These are phyloP conservation scores for Dichotomopilus funicola DNA, from an alignment of 2,329 filamentous ascomycete species.

Conservation along the genomic window DNA sequence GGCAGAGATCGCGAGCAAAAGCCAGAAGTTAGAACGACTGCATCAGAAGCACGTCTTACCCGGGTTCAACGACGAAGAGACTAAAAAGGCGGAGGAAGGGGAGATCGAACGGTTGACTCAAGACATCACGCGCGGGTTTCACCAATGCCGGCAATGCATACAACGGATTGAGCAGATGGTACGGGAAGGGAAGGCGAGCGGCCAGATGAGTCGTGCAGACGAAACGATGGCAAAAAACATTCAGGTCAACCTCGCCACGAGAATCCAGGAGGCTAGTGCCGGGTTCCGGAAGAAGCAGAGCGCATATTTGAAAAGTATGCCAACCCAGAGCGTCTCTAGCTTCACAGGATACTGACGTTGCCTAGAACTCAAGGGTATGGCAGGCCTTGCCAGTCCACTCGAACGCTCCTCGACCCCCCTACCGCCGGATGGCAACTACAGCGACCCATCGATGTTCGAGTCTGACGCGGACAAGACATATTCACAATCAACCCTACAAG, in stretches of 20 bases:
- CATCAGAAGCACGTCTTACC: conserved; percentile 97
- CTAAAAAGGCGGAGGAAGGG: conserved; percentile 77
- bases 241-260: conserved; percentile 79
- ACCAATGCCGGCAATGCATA: conserved; percentile 83
- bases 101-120: conserved; percentile 89
- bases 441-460: conserved; percentile 82
- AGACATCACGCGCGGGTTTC: conserved; percentile 81
- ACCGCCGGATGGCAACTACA: conserved; percentile 43
- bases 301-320: conserved; percentile 82
- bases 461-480: conserved; percentile 90
- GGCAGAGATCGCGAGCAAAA: conserved; percentile 72
- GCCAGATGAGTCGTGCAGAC: conserved; percentile 71
- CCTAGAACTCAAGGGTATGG: conserved; percentile 67
- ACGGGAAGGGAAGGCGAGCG: conserved; percentile 66
- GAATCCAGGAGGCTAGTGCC: conserved; percentile 87
- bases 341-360: conserved; percentile 19
- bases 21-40: conserved; percentile 78
- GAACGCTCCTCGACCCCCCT: conserved; percentile 50
- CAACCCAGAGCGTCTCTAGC: too few species aligned
- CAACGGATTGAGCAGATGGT: conserved; percentile 84
- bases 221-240: conserved; percentile 96
- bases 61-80: conserved; percentile 90
- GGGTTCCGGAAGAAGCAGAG: conserved; percentile 96
- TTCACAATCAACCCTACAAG: conserved; percentile 81
- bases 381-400: conserved; percentile 43